A percentile compares a stretch with the other conserved stretches of the same genome.
phyloP scores from a whole-genome alignment of 2,329 filamentous ascomycete genomes.

The Verticillium dahliae region DNA sequence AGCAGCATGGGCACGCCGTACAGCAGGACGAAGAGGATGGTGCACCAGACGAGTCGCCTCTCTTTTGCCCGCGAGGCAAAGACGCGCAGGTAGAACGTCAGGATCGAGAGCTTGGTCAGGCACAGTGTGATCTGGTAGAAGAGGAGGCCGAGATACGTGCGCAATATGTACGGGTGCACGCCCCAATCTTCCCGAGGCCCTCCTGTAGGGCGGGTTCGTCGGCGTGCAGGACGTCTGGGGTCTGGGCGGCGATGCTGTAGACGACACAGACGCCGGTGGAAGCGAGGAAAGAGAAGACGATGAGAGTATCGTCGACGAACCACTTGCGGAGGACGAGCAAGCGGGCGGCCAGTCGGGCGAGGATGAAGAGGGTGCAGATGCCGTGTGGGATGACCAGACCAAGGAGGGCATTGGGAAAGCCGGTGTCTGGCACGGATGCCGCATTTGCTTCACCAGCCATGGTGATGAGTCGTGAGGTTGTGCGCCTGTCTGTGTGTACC shows the following conservation, averaged over 20 bases:
- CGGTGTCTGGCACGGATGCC: slow-evolving; percentile 1
- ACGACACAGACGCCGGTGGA: slow-evolving; percentile 23
- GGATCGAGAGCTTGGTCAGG: slow-evolving; percentile 30
- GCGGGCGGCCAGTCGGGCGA: slow-evolving; percentile 20
- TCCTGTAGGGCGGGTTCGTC: slow-evolving; percentile 3
- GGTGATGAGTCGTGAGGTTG: not conserved
- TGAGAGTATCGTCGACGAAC: slow-evolving; percentile 25
- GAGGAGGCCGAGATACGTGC: slow-evolving; percentile 24
- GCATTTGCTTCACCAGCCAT: not conserved
- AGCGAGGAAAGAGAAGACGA: slow-evolving; percentile 21
- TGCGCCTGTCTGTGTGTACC: not conserved
- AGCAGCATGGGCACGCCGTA: slow-evolving; percentile 28
- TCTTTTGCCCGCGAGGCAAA: slow-evolving; percentile 24
- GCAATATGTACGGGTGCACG: slow-evolving; percentile 18
- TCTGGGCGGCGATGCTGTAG: slow-evolving; percentile 21
- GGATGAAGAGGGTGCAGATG: slow-evolving; percentile 22
- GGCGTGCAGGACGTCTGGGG: slow-evolving; percentile 13
- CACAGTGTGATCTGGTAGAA: slow-evolving; percentile 30
- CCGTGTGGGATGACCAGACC: slow-evolving; percentile 24
- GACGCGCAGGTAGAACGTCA: slow-evolving; percentile 31
- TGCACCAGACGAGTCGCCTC: slow-evolving; percentile 23
- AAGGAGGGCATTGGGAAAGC: slow-evolving; percentile 18
- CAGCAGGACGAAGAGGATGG: slow-evolving; percentile 23
- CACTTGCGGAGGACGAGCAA: slow-evolving; percentile 21
- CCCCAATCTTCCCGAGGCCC: slow-evolving; percentile 1